phyloP scores from a whole-genome alignment of 2,329 filamentous ascomycete genomes.

The Fusarium sp. region DNA sequence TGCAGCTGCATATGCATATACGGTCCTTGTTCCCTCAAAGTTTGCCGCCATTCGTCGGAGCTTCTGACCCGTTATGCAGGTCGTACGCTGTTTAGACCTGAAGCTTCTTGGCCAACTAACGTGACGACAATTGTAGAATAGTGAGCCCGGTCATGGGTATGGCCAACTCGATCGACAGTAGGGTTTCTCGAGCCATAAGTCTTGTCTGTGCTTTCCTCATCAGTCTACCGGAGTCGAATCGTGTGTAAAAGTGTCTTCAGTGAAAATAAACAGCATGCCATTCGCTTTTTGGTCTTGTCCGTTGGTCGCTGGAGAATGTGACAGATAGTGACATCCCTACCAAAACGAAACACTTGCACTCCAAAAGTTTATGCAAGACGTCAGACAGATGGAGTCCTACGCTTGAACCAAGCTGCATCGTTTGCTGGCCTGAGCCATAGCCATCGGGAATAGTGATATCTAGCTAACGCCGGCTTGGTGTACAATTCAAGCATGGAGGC shows the following conservation, averaged over 20 bases:
- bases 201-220: constrained; percentile 27
- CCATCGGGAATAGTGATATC: background rate
- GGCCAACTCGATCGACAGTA: constrained; percentile 42
- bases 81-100: constrained; percentile 12
- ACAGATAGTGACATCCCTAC: constrained; percentile 27
- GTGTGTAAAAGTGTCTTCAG: background rate
- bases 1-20: constrained; percentile 23
- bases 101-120: background rate
- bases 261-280: background rate
- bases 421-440: background rate
- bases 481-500: background rate
- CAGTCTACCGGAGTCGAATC: background rate
- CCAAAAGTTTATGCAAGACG: constrained; percentile 35
- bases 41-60: constrained; percentile 36
- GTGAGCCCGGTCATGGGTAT: constrained; percentile 22
- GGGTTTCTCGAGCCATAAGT: constrained; percentile 27
- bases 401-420: background rate
- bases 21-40: constrained; percentile 5
- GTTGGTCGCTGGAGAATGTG: background rate
- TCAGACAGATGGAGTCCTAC: constrained; percentile 8
- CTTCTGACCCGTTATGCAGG: constrained; percentile 30
- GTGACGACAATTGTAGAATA: background rate
- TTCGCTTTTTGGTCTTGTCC: background rate
- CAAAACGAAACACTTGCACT: constrained; percentile 36
- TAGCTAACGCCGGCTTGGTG: background rate